Conservation (phyloP, 345 rosid genomes). For the Aegle marmelos region DNA sequence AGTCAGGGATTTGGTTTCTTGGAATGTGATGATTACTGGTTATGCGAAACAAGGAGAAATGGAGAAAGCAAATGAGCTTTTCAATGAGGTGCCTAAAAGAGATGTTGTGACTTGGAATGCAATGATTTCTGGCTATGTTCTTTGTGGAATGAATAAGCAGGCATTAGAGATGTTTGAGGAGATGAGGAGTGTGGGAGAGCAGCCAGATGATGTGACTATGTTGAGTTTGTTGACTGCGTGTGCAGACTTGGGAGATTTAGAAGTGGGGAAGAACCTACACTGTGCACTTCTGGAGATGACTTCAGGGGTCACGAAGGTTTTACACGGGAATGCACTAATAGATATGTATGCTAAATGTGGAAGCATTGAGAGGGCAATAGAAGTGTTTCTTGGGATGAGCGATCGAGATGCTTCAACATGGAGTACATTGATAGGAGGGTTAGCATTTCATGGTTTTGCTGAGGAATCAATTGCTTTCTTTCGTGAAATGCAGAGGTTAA, state of each 20-base stretch:
- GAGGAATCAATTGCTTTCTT: constrained; percentile 47
- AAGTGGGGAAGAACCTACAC: constrained; percentile 55
- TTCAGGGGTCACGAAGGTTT: constrained; percentile 22
- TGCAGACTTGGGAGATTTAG: constrained; percentile 53
- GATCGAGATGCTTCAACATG: constrained; percentile 57
- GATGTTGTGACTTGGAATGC: constrained; percentile 81
- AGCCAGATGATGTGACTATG: constrained; percentile 65
- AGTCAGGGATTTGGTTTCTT: constrained; percentile 63
- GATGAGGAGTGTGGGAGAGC: constrained; percentile 60
- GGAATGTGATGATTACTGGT: constrained; percentile 81
- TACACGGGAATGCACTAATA: constrained; percentile 59
- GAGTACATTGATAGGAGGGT: constrained; percentile 61
- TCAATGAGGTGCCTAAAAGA: constrained; percentile 45
- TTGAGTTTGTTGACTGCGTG: constrained; percentile 67
- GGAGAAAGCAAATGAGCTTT: constrained; percentile 56
- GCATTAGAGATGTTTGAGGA: constrained; percentile 62
- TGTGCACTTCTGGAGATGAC: constrained; percentile 34
- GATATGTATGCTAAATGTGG: constrained; percentile 79
- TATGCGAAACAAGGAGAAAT: constrained; percentile 53
- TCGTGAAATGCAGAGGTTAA: constrained; percentile 48
- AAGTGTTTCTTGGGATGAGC: constrained; percentile 52
- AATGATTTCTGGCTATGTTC: constrained; percentile 62
- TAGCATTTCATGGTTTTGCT: constrained; percentile 63
- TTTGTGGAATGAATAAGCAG: constrained; percentile 32
- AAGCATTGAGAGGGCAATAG: constrained; percentile 48